Evolutionary conservation across 2,329 filamentous ascomycete species (phyloP), one percentile per base, ranked within the genome.

Genomic region (Beauveria sp.): DNA sequence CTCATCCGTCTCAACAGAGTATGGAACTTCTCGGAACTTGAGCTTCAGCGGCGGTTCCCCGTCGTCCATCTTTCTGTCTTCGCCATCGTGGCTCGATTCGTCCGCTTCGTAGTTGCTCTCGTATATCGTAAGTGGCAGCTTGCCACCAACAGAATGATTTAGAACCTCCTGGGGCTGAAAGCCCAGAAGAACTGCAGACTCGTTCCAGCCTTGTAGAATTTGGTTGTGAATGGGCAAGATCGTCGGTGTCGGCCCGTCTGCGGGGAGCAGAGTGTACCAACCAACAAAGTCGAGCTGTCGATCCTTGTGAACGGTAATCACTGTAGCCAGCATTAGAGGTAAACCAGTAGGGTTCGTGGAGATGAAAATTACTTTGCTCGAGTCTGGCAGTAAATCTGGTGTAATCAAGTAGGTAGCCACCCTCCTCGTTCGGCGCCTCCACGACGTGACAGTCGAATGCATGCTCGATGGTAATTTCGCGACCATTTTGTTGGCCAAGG

Each of bases 1-100:
- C 73, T 97, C 92, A 10, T 91, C 91, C 0, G 92, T 96, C 76
- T 97, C 94, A 2, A 97, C 87, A 0, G 88, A 88, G 73, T 94
- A 97, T 2, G 88, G 85, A 10, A 97, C 76, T 70, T 96, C 89
- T 63, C 88, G 84, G 74, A 97, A 97, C 68, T 84, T 88, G 63
- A 94, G 80, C 55, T 81, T 84, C 26, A 86, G 71, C 2, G 77
- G 73, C 1, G 78, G 72, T 40, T 84, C 74, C 71, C 81, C 72
- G 65, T 91, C 89, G 65, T 90, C 87, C 76, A 93, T 88, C 67
- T 87, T 85, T 75, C 85, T 88, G 61, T 88, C 85, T 67, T 89
- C 85, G 44, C 79, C 80, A 61, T 84, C 79, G 14, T 79, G 76
- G 26, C 72, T 76, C 14, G 74, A 69, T 64, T 83, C 85, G 47